Percentiles rank a stretch among this genome's conserved stretches.
Evolutionary conservation across 1,284 basidiomycete species (phyloP).

Genomic region (Ganoderma meredithae): DNA sequence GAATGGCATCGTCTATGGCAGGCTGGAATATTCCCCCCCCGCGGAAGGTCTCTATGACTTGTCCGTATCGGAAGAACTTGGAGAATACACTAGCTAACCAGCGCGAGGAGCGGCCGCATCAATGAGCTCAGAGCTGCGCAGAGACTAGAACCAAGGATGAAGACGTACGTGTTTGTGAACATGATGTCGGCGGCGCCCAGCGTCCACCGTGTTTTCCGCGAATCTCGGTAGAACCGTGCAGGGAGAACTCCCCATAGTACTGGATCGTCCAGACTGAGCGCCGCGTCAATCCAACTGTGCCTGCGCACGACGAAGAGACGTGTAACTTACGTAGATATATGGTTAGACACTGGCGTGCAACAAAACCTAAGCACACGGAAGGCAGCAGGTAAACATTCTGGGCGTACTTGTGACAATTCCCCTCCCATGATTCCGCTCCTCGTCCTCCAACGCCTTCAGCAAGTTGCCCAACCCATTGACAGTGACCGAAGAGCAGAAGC

Average conservation of each 20-base stretch:
- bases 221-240: constrained; percentile 61
- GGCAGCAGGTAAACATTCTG: not conserved
- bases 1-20: constrained; percentile 84
- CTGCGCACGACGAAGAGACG: not conserved
- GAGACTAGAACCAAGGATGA: not conserved
- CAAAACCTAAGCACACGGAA: not conserved
- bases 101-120: not conserved
- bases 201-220: constrained; percentile 81
- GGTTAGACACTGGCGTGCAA: constrained; percentile 76
- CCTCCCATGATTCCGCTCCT: constrained; percentile 55
- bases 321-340: constrained; percentile 82
- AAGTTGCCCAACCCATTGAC: constrained; percentile 76
- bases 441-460: constrained; percentile 64
- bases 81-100: constrained; percentile 70
- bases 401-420: constrained; percentile 82
- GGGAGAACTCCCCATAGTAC: constrained; percentile 88
- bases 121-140: constrained; percentile 15
- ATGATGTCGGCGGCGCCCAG: constrained; percentile 94
- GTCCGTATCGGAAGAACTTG: constrained; percentile 88
- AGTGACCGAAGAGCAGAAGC: constrained; percentile 66
- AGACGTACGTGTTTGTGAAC: constrained; percentile 86
- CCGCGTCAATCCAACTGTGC: not conserved
- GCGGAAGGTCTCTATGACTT: constrained; percentile 93
- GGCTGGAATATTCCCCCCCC: constrained; percentile 91
- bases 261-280: constrained; percentile 74